These are phyloP conservation scores for Rhizopogon salebrosus DNA, from an alignment of 768 basidiomycete genomes.

Conservation along the genomic window DNA sequence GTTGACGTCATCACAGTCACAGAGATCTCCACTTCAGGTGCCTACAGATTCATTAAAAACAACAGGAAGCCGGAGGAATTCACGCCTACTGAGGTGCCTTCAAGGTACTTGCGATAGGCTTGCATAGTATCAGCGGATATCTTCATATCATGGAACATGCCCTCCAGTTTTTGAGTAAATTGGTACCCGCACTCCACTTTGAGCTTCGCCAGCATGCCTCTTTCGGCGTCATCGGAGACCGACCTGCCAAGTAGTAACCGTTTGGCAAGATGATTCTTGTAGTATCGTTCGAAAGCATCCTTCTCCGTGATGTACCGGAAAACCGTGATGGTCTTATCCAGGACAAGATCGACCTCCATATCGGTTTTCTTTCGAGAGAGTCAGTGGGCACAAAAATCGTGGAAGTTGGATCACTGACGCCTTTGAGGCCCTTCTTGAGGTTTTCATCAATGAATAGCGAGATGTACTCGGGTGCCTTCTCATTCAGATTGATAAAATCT, in stretches of 20 bases:
- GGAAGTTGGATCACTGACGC: constrained; percentile 46
- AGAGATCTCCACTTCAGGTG: constrained; percentile 71
- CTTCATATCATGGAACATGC: constrained; percentile 98
- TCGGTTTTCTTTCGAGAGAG: constrained; percentile 76
- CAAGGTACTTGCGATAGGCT: constrained; percentile 61
- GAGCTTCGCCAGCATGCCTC: constrained; percentile 94
- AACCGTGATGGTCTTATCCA: constrained; percentile 94
- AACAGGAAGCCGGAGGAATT: not conserved
- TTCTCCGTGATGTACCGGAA: constrained; percentile 95
- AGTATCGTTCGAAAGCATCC: constrained; percentile 96
- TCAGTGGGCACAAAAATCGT: constrained; percentile 4
- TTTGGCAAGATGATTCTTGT: constrained; percentile 93
- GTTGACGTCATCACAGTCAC: constrained; percentile 96
- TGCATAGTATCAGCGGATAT: constrained; percentile 78
- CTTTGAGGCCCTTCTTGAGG: constrained; percentile 89
- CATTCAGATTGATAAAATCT: constrained; percentile 84
- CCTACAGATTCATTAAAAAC: constrained; percentile 36
- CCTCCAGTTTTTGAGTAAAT: constrained; percentile 96
- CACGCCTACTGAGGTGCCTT: constrained; percentile 52
- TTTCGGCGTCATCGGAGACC: constrained; percentile 95
- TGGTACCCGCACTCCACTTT: constrained; percentile 95
- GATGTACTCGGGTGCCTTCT: constrained; percentile 87
- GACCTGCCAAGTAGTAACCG: constrained; percentile 83
- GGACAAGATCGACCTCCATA: constrained; percentile 77
- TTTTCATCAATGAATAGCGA: constrained; percentile 97